These are phyloP conservation scores for Pyricularia grisea DNA, from an alignment of 2,329 filamentous ascomycete genomes.

Conservation along the genomic window DNA sequence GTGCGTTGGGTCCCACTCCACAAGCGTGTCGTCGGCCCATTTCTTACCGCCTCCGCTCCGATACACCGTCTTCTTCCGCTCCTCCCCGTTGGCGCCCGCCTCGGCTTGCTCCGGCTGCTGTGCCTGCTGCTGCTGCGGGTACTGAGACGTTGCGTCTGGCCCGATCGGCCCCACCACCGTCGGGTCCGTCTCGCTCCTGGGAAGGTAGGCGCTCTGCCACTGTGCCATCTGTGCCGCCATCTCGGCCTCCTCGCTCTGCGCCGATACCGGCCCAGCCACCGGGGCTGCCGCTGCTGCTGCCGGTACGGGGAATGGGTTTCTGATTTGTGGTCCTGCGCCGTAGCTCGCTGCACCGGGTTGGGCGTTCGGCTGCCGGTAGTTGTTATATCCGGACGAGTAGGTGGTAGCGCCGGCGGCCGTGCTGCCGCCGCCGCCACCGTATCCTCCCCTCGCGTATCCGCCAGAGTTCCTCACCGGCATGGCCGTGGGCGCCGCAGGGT, in stretches of 20 bases:
- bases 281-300: constrained; percentile 23
- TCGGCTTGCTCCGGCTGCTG: constrained; percentile 21
- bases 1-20: constrained; percentile 94
- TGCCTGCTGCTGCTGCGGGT: constrained; percentile 10
- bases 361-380: constrained; percentile 19
- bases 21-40: constrained; percentile 79
- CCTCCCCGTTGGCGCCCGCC: constrained; percentile 37
- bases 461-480: constrained; percentile 15
- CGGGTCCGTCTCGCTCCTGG: constrained; percentile 27
- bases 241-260: constrained; percentile 53
- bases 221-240: constrained; percentile 87
- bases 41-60: constrained; percentile 83
- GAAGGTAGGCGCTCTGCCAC: constrained; percentile 85
- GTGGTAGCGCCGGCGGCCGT: constrained; percentile 16
- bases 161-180: constrained; percentile 15
- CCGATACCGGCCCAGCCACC: constrained; percentile 26
- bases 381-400: constrained; percentile 23
- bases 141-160: constrained; percentile 13
- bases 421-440: constrained; percentile 6
- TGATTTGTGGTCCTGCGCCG: constrained; percentile 53
- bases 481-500: constrained; percentile 24
- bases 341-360: constrained; percentile 29
- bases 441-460: constrained; percentile 11
- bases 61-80: constrained; percentile 77
- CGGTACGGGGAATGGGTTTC: constrained; percentile 71